Evolutionary conservation across 1,139 yeast species (phyloP).

Genomic region (Protomyces arabidopsidicola): DNA sequence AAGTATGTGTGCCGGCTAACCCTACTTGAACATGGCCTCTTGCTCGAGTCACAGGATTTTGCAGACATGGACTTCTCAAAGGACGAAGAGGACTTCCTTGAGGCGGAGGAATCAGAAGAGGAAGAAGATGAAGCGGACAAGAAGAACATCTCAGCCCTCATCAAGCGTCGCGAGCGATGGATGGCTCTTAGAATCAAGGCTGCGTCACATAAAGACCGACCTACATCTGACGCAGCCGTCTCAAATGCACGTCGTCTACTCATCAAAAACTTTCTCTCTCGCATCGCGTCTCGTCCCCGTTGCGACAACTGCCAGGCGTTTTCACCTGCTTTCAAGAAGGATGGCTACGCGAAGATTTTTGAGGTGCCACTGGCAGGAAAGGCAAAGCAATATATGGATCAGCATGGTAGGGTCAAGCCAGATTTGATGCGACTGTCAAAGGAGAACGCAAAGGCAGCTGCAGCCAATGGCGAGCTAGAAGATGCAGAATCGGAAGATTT

Average conservation of each 20-base stretch:
- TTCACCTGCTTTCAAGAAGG: slow-evolving; percentile 90
- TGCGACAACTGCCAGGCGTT: slow-evolving; percentile 93
- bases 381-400: slow-evolving; percentile 46
- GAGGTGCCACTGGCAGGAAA: slow-evolving; percentile 80
- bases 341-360: slow-evolving; percentile 87
- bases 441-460: slow-evolving; percentile 28
- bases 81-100: slow-evolving; percentile 38
- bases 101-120: slow-evolving; percentile 37
- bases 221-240: slow-evolving; percentile 37
- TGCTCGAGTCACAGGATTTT: slow-evolving; percentile 61
- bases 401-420: slow-evolving; percentile 28
- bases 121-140: slow-evolving; percentile 43
- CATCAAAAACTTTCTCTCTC: slow-evolving; percentile 70
- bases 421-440: slow-evolving; percentile 27
- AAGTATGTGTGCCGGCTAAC: slow-evolving; percentile 70
- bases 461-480: slow-evolving; percentile 28
- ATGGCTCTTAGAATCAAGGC: slow-evolving; percentile 57
- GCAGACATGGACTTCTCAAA: slow-evolving; percentile 37
- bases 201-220: slow-evolving; percentile 54
- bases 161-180: slow-evolving; percentile 59
- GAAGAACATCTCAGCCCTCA: slow-evolving; percentile 41
- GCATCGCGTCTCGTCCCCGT: slow-evolving; percentile 67
- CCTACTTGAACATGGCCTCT: slow-evolving; percentile 80
- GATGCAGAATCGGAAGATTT: slow-evolving; percentile 26
- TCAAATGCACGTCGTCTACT: slow-evolving; percentile 77